Conservation (phyloP, 1,284 basidiomycete species). For the Erythrobasidium hasegawianum region DNA sequence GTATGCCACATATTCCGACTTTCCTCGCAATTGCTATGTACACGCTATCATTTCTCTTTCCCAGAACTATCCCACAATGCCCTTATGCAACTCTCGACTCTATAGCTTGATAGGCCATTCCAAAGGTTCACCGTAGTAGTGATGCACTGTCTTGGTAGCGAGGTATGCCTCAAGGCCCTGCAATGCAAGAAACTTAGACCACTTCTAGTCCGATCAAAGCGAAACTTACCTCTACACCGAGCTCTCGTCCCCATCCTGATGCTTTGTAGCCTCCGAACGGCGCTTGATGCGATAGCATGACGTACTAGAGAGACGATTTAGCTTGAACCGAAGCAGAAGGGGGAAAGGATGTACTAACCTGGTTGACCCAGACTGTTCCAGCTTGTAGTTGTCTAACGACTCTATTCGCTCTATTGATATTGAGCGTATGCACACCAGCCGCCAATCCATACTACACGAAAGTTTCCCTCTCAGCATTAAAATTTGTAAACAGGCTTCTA, state of each 20-base stretch:
- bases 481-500: too few species aligned
- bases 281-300: constrained; percentile 55
- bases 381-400: constrained; percentile 76
- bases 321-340: not conserved
- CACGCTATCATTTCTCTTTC: too few species aligned
- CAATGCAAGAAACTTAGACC: constrained; percentile 49
- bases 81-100: too few species aligned
- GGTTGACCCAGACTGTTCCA: constrained; percentile 67
- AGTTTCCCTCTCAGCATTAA: too few species aligned
- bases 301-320: constrained; percentile 67
- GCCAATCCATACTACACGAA: constrained; percentile 27
- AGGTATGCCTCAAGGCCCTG: constrained; percentile 77
- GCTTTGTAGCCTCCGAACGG: constrained; percentile 93
- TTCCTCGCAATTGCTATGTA: too few species aligned
- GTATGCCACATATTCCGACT: too few species aligned
- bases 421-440: constrained; percentile 27
- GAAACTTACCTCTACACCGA: constrained; percentile 56
- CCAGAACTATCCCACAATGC: too few species aligned
- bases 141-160: constrained; percentile 79
- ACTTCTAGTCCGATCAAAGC: not conserved
- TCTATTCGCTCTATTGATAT: constrained; percentile 50
- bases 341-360: not conserved
- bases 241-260: constrained; percentile 72
- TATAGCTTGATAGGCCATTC: constrained; percentile 59
- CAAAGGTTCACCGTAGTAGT: constrained; percentile 75